Evolutionary conservation across 441 rosid species (phyloP).

Genomic region (Arabidopsis lyrata): DNA sequence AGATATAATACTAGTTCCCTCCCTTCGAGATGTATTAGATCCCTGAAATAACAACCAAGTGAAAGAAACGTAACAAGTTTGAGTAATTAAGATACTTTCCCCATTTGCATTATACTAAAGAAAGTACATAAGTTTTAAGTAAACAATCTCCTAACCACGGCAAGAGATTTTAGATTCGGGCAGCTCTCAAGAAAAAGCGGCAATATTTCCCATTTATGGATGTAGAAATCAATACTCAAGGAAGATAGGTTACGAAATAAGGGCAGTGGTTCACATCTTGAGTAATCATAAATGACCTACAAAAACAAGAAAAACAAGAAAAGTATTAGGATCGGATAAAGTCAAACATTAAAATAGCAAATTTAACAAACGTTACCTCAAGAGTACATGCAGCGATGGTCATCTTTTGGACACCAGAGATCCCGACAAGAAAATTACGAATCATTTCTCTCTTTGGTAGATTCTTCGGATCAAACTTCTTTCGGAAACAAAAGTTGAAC

Average conservation of each 20-base stretch:
- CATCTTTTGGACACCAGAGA: too few relatives aligned
- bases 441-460: too few relatives aligned
- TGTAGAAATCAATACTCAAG: background rate
- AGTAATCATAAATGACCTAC: background rate
- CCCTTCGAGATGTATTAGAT: background rate
- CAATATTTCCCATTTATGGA: background rate
- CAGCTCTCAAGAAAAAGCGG: slow-evolving; percentile 12
- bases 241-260: background rate
- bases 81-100: background rate
- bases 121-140: background rate
- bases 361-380: too few relatives aligned
- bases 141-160: background rate
- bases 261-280: background rate
- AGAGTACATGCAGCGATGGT: too few relatives aligned
- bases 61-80: background rate
- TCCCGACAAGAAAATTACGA: too few relatives aligned
- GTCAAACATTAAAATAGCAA: too few relatives aligned
- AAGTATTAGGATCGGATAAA: too few relatives aligned
- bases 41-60: background rate
- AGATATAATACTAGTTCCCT: background rate
- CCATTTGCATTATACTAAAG: background rate
- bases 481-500: too few relatives aligned
- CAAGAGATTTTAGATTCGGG: slow-evolving; percentile 1
- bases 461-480: background rate
- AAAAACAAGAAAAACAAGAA: background rate